Percentiles rank a stretch among this genome's conserved stretches.
These are phyloP conservation scores for Crithidia brevicula DNA, from an alignment of 208 protist genomes.

Conservation along the genomic window DNA sequence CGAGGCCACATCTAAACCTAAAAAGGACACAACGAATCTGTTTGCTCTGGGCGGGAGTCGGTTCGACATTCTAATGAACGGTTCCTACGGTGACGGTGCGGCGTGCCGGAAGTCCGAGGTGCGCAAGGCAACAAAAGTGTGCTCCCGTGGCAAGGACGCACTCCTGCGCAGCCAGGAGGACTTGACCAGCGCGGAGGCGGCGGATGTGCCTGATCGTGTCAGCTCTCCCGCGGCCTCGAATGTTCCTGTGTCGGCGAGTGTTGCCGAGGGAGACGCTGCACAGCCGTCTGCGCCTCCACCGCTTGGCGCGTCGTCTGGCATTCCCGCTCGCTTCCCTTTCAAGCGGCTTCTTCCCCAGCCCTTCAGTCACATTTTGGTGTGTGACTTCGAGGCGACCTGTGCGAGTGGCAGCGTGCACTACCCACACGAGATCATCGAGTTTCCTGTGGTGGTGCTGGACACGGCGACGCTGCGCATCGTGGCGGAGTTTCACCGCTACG, in stretches of 20 bases:
- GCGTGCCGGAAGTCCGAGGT: constrained; percentile 36
- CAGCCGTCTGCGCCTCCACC: neutral
- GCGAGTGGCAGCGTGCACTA: constrained; percentile 62
- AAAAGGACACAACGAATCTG: neutral
- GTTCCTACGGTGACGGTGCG: constrained; percentile 19
- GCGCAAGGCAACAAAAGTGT: constrained; percentile 37
- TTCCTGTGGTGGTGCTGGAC: constrained; percentile 93
- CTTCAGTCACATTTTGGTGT: constrained; percentile 92
- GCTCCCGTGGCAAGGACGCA: constrained; percentile 16
- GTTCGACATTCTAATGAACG: constrained; percentile 63
- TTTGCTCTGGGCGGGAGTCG: constrained; percentile 39
- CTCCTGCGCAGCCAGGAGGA: constrained; percentile 12
- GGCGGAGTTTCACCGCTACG: constrained; percentile 91
- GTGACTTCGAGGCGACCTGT: constrained; percentile 94
- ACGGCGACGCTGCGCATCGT: constrained; percentile 61
- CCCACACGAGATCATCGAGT: constrained; percentile 97
- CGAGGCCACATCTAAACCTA: neutral
- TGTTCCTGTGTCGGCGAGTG: no score
- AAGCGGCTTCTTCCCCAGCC: constrained; percentile 58
- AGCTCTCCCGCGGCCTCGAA: no score
- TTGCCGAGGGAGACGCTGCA: no score
- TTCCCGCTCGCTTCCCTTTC: constrained; percentile 41
- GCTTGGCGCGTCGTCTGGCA: constrained; percentile 19
- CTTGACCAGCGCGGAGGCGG: neutral
- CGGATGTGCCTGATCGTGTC: no score